These are phyloP conservation scores for Tolypocladium pustulatum DNA, from an alignment of 2,329 filamentous ascomycete species.

Conservation along the genomic window DNA sequence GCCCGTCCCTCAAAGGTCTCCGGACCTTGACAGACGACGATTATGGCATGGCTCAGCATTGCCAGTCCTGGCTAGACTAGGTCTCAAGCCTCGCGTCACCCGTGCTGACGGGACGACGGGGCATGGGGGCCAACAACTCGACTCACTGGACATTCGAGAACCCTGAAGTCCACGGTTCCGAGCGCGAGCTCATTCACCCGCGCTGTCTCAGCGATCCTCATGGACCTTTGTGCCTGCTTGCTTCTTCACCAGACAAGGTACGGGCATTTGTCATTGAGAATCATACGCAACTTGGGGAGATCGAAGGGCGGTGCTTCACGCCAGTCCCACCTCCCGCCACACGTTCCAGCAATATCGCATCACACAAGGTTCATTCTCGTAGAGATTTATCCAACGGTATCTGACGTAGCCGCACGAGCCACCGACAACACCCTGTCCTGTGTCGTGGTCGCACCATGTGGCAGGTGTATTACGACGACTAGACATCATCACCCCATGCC, in stretches of 20 bases:
- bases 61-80: neutral
- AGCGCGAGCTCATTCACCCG: neutral
- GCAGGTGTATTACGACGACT: neutral
- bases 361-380: neutral
- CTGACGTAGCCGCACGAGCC: neutral
- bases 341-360: neutral
- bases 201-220: neutral
- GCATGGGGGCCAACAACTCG: neutral
- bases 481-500: neutral
- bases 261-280: neutral
- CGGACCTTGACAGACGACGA: neutral
- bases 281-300: too few species aligned
- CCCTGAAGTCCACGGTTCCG: neutral
- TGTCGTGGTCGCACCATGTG: neutral
- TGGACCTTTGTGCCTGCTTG: neutral
- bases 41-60: neutral
- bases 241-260: neutral
- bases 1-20: neutral
- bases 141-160: neutral
- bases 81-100: neutral
- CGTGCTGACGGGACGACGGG: neutral
- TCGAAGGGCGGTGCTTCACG: neutral
- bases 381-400: neutral
- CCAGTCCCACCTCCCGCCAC: neutral
- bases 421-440: neutral